Base-by-base conservation (phyloP, 2,329 filamentous ascomycete genomes). In the Fusarium circinatum region DNA sequence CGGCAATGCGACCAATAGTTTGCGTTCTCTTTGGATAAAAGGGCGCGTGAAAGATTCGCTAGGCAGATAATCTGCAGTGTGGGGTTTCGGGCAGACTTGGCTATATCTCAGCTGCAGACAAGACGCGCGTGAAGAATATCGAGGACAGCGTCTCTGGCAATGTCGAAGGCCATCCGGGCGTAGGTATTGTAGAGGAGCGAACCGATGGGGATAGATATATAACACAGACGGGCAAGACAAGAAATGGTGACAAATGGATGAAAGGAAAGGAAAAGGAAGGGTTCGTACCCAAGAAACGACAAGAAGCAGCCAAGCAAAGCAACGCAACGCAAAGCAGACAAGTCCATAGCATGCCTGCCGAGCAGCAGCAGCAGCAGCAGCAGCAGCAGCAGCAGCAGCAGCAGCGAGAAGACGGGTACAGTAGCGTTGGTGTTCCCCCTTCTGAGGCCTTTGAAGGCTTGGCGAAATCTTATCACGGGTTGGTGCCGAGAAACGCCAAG, bases 391-490 rank as follows among this genome's bases (percentile, higher is more conserved):
- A 61, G 59, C 64, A 32, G 32, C 48, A 54, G 34, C 24, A 65
- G 52, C 67, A 61, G 62, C 65, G 65, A 77, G 68, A 73, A 55
- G 71, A 72, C 65, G 59, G 72, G 70, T 71, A 58, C 67, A 38
- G 72, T 72, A 76, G 77, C 73, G 75, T 69, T 78, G 72, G 73
- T 71, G 70, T 76, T 78, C 74, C 72, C 76, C 75, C 75, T 78
- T 79, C 75, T 72, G 75, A 78, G 73, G 75, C 67, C 75, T 79
- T 78, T 79, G 75, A 73, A 74, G 75, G 59, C 76, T 79, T 79
- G 78, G 78, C 78, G 76, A 79, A 79, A 79, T 79, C 76, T 78
- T 78, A 78, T 76, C 75, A 78, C 73, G 71, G 77, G 76, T 71
- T 74, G 71, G 73, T 76, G 78, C 76, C 78, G 76, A 79, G 78